Percentiles rank a stretch among this genome's conserved stretches.
phyloP scores from a whole-genome alignment of 208 protist species.

The Crithidia bombi region DNA sequence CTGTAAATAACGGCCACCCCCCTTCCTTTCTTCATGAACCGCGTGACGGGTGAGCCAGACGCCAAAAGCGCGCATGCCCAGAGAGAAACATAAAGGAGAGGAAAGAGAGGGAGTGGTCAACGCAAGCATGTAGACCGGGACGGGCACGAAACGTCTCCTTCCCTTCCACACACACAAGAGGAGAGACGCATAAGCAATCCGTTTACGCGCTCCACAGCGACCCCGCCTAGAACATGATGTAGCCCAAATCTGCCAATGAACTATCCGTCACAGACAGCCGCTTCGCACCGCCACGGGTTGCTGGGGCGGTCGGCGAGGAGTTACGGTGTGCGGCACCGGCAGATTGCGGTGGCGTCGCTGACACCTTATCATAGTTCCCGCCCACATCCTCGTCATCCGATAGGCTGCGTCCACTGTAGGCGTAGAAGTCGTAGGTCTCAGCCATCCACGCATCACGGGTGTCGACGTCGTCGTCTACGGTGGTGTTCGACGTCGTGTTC shows the following conservation, averaged over 20 bases:
- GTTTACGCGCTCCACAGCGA: too few species aligned
- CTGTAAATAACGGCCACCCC: too few species aligned
- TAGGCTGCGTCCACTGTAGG: slow-evolving; percentile 4
- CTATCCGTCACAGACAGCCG: slow-evolving; percentile 6
- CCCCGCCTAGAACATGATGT: slow-evolving; percentile 24
- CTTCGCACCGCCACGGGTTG: not conserved
- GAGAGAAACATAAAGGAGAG: too few species aligned
- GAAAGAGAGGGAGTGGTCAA: too few species aligned
- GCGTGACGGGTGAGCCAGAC: too few species aligned
- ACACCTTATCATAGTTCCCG: not conserved
- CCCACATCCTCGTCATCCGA: slow-evolving; percentile 8
- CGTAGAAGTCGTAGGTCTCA: slow-evolving; percentile 25
- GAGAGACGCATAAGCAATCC: not conserved
- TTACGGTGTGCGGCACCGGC: not conserved
- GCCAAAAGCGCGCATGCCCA: too few species aligned
- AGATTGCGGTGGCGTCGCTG: not conserved
- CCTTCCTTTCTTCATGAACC: too few species aligned
- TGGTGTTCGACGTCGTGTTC: not conserved
- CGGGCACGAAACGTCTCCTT: not conserved
- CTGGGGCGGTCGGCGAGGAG: not conserved
- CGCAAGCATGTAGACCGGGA: not conserved
- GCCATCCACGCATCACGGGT: slow-evolving; percentile 13
- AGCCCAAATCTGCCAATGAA: slow-evolving; percentile 16
- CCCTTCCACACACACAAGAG: not conserved
- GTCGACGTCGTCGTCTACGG: slow-evolving; percentile 1